Evolutionary conservation across 139 green algal genomes (phyloP).

Genomic region (Gonium pectorale): DNA sequence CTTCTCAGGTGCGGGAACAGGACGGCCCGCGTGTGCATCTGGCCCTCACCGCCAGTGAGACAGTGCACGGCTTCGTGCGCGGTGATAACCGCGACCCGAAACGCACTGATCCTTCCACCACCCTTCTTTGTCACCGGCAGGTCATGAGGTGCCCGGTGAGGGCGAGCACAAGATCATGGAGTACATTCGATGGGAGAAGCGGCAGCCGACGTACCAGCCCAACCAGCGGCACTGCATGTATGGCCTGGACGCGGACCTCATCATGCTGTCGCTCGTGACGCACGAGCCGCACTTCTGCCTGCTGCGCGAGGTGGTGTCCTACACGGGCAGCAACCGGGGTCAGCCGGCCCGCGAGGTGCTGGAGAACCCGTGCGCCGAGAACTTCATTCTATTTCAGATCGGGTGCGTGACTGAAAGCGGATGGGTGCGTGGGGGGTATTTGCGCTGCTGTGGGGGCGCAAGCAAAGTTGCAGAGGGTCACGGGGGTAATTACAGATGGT

Average conservation of each 20-base stretch:
- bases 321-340: slow-evolving; percentile 74
- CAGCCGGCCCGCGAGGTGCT: slow-evolving; percentile 89
- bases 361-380: slow-evolving; percentile 89
- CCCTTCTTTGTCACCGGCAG: slow-evolving; percentile 44
- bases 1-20: slow-evolving; percentile 73
- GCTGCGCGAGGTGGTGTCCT: slow-evolving; percentile 88
- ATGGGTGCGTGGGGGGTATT: no score
- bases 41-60: no score
- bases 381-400: slow-evolving; percentile 96
- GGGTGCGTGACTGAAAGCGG: no score
- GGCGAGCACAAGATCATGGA: slow-evolving; percentile 99
- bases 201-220: slow-evolving; percentile 58
- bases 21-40: neutral
- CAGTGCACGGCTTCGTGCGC: no score
- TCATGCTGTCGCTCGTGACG: slow-evolving; percentile 96
- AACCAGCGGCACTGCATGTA: slow-evolving; percentile 95
- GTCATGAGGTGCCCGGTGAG: slow-evolving; percentile 94
- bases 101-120: no score
- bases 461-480: no score
- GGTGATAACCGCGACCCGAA: no score
- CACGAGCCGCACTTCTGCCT: slow-evolving; percentile 98
- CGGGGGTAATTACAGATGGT: no score
- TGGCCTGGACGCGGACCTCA: slow-evolving; percentile 95
- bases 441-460: no score
- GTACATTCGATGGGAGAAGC: slow-evolving; percentile 90